Evolutionary conservation across 176 grass and related monocot species (phyloP).

Genomic region (Sorghum bicolor): Sorghum_bicolor_NCBIv3 NC_012872.2:9885501-9886000

Average conservation of each 20-base stretch:
- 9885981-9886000: neutral
- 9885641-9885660: neutral
- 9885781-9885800: neutral
- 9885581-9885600: neutral
- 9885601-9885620: neutral
- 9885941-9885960: neutral
- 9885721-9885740: conserved; percentile 57
- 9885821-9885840: neutral
- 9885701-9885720: neutral
- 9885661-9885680: neutral
- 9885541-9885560: too few species aligned
- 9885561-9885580: neutral
- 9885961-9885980: neutral
- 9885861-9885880: neutral
- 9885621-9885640: too few species aligned
- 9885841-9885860: neutral
- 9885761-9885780: neutral
- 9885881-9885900: neutral
- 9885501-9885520: neutral
- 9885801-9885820: neutral
- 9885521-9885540: neutral
- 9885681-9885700: neutral
- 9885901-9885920: neutral
- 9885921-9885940: neutral
- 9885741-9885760: conserved; percentile 56